Evolutionary conservation across 768 basidiomycete genomes (phyloP).

Genomic region (Hygrophorus russula): DNA sequence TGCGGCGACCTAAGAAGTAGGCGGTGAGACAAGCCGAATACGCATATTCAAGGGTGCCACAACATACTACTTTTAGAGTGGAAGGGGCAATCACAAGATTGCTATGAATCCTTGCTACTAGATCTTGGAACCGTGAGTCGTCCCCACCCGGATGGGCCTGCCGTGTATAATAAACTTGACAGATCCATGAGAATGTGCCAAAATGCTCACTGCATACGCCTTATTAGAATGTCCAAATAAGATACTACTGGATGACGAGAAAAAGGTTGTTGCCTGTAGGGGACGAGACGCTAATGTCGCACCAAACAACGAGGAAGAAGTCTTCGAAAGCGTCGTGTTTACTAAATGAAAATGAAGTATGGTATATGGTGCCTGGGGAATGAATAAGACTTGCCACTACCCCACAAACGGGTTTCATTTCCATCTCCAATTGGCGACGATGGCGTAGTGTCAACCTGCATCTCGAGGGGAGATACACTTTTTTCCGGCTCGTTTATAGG

Average conservation of each 20-base stretch:
- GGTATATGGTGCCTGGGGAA: neutral
- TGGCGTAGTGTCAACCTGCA: conserved; percentile 1
- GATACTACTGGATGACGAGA: conserved; percentile 27
- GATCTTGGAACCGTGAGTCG: conserved; percentile 31
- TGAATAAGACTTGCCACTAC: conserved; percentile 13
- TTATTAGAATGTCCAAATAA: conserved; percentile 32
- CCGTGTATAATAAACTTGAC: neutral
- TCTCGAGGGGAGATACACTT: neutral
- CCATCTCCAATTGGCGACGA: neutral
- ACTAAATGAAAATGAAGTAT: neutral
- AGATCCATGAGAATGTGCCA: neutral
- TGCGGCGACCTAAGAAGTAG: too few species aligned
- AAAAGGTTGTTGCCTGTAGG: conserved; percentile 12
- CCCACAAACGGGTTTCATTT: conserved; percentile 17
- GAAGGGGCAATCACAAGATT: conserved; percentile 50
- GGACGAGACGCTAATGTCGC: conserved; percentile 7
- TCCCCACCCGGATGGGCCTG: neutral
- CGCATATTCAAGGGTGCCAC: neutral
- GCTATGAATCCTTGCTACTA: conserved; percentile 58
- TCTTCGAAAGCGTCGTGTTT: neutral
- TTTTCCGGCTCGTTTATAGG: too few species aligned
- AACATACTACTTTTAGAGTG: conserved; percentile 27
- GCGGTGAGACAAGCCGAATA: neutral
- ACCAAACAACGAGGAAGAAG: conserved; percentile 23
- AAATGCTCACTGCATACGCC: conserved; percentile 8